Base-by-base conservation (phyloP, 768 basidiomycete genomes). In the Ramaria sp. region DNA sequence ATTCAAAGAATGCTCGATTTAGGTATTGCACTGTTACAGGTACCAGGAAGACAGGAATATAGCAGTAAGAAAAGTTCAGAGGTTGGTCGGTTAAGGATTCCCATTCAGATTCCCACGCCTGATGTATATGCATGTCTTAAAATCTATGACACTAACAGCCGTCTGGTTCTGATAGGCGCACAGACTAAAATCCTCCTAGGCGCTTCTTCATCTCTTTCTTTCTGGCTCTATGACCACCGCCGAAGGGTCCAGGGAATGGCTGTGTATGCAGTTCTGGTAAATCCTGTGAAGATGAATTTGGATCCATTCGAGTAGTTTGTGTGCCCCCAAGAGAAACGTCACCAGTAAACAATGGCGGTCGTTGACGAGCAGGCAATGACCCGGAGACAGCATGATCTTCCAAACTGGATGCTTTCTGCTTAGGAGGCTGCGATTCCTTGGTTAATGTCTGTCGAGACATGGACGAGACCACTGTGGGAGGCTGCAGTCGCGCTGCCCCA, bases 121-220 rank as follows among this genome's bases (percentile, higher is more conserved):
- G 30, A 48, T 57, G 27, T 37, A 37, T 37, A 37, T 10, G 9
- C 6, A 22, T 27, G 48, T 33, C 48, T 49, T 33, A 49, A 27
- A 27, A 27, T 20, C 19, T 15, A 47, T 12, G 11, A 15, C 27
- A 3, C 3, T 20, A 19, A 41, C 12, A n/a, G n/a, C n/a, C n/a
- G n/a, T n/a, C n/a, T 3, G 39, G n/a, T 41, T 13, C 19, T 27
- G 27, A 47, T 30, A 49, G 42, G 11, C 27, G 27, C 48, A 49
- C 46, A 47, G n/a, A 48, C 78, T 68, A 91, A 66, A 91, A 91
- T 7, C 89, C 89, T 10, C 85, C 86, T 42, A 88, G 45, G 22
- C 88, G 74, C 69, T 84, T 90, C 73, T 83, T 88, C 20, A 60
- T 66, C 27, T 68, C 57, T 65, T 81, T 84, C 71, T 82, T 83